phyloP scores from a whole-genome alignment of 352 stramenopile genomes.

The Phytopythium mirpurense region DNA sequence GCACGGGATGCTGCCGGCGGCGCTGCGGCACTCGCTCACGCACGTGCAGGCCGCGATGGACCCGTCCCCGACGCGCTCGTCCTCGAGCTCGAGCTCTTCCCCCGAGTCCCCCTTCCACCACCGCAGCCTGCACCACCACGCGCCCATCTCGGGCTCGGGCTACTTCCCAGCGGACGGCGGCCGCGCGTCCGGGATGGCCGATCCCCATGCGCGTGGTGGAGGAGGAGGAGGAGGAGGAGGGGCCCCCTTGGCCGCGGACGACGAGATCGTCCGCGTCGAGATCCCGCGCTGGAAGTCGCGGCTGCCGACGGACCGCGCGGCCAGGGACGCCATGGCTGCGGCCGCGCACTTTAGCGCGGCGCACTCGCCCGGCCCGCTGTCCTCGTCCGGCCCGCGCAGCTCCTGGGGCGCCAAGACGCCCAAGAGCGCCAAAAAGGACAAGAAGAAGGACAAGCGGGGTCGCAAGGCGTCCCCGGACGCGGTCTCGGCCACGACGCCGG shows the following conservation, averaged over 20 bases:
- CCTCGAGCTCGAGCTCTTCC: constrained; percentile 15
- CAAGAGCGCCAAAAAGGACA: constrained; percentile 6
- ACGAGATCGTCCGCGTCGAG: constrained; percentile 71
- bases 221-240: too few relatives aligned
- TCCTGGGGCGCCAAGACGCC: background rate
- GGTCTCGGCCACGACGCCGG: background rate
- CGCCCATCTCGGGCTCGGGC: constrained; percentile 15
- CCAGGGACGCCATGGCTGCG: constrained; percentile 9
- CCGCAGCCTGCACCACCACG: constrained; percentile 9
- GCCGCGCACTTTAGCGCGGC: constrained; percentile 11
- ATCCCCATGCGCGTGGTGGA: too few relatives aligned
- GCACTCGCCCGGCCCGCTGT: constrained; percentile 26
- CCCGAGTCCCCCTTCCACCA: constrained; percentile 11
- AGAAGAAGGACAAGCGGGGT: constrained; percentile 8
- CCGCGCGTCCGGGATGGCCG: constrained; percentile 8
- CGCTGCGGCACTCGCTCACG: constrained; percentile 42
- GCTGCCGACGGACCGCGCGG: constrained; percentile 46
- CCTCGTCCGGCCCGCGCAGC: constrained; percentile 10
- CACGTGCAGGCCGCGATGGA: constrained; percentile 31
- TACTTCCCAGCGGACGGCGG: constrained; percentile 26
- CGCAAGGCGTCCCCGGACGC: constrained; percentile 8
- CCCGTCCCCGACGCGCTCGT: constrained; percentile 24
- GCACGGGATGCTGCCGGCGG: constrained; percentile 14
- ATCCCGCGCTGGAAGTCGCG: constrained; percentile 62
- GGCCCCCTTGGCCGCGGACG: constrained; percentile 19